Evolutionary conservation across 2,329 filamentous ascomycete genomes (phyloP), one percentile per base, ranked within the genome.

Genomic region (Aureobasidium sp.): DNA sequence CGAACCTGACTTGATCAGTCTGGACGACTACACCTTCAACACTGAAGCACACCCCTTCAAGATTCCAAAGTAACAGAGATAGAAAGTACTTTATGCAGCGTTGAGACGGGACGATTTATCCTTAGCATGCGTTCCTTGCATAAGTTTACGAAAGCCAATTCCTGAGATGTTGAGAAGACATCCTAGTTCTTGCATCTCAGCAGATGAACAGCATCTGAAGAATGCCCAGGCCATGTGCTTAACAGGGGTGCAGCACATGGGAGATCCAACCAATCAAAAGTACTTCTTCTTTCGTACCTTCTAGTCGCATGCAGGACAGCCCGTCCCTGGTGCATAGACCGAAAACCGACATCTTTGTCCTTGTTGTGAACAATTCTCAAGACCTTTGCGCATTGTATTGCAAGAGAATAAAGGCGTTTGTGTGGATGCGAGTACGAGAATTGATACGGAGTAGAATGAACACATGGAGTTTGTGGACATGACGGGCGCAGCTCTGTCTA

Each of bases 21-120:
- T 79, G 62, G 77, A 79, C 63, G 74, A 78, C 55, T 79, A 71
- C 69, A 76, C 79, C 4, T 77, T 79, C 60, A 79, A 79, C 55
- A 79, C 77, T 5, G 77, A 79, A 65, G 77, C 77, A 10, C 77
- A 79, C 71, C 76, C 77, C 1, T 78, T 79, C 53, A 69, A 69
- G 50, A 55, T 55, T 10, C 38, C 51, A 17, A 55, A 55, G 38
- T 55, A 43, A 55, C 3, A 21, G 23, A 51, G 21, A 54, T 31
- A 54, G 33, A n/a, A 35, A 10, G 37, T 50, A 25, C 19, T 3
- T 27, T 50, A 54, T 29, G 50, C 33, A 54, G 35, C 35, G 19
- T 25, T 37, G 0, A 17, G 5, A 15, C 3, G 5, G 21, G 11
- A 27, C 9, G 15, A 9, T 10, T 21, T 46, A 29, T n/a, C 23